Evolutionary conservation across 495 filamentous ascomycete species (phyloP), one percentile per base, ranked within the genome.

Genomic region (Aspergillus bridgeri): DNA sequence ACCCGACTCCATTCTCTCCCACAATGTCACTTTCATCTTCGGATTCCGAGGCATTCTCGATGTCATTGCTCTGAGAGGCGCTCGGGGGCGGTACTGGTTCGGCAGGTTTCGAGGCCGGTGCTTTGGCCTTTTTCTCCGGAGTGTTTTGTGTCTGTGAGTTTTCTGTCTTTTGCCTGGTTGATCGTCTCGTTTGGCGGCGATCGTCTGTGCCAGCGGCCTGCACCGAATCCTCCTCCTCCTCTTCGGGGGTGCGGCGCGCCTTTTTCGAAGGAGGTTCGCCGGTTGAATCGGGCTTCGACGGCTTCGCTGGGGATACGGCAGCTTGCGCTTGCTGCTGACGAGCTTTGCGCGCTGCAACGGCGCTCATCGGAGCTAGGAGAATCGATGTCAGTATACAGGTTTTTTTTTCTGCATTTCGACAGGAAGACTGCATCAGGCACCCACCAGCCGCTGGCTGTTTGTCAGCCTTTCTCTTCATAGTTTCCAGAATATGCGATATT

Each of bases 341-440:
- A 69, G 76, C 76, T 72, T 67, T 77, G 65, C 75, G 76, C 54
- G 76, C 76, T 18, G 76, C 76, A 54, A 79, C 54, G 25, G 76
- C 76, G 59, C 76, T 79, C 52, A 78, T 63, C n/a, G 74, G 74
- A 51, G 65, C 74, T 73, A 60, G 20, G 20, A 55, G 18, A 51
- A 48, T 25, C 18, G 15, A 48, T 19, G 33, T 64, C n/a, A 62
- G 52, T 51, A 45, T 18, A 22, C 22, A 25, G n/a, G 18, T 43
- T 57, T 15, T 59, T 25, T 56, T 42, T 22, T 13, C 6, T 18
- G 44, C 8, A 38, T 11, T 38, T 15, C 8, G 20, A 38, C 27
- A 3, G 13, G 21, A n/a, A 1, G 45, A 24, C 5, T 21, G 18
- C 6, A 51, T 20, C n/a, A 24, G 17, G 5, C 23, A 9, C 46